Evolutionary conservation across 768 basidiomycete species (phyloP).

Genomic region (Trametes meyenii): DNA sequence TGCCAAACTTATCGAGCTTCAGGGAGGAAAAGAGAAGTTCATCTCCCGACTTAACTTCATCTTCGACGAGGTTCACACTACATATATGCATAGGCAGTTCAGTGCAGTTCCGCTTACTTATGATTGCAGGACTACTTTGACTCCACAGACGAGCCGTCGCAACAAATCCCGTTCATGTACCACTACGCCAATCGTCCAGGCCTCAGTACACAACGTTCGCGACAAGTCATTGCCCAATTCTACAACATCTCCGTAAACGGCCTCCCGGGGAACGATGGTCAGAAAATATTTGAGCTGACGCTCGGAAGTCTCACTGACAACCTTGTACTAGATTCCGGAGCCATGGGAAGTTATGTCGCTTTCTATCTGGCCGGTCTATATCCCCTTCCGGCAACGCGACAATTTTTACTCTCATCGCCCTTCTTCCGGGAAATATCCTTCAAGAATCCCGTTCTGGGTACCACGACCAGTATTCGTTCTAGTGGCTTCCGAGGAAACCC

Average conservation of each 20-base stretch:
- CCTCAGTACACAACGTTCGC: conserved; percentile 55
- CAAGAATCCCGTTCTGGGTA: conserved; percentile 57
- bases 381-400: conserved; percentile 62
- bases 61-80: conserved; percentile 46
- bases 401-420: conserved; percentile 60
- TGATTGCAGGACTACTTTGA: conserved; percentile 56
- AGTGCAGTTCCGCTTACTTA: not conserved
- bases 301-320: not conserved
- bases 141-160: conserved; percentile 63
- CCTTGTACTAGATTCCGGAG: conserved; percentile 44
- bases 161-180: conserved; percentile 72
- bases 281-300: not conserved
- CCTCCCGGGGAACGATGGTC: conserved; percentile 66
- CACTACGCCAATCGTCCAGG: conserved; percentile 67
- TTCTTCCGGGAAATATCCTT: conserved; percentile 63
- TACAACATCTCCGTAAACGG: conserved; percentile 61
- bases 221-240: conserved; percentile 55
- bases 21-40: conserved; percentile 60
- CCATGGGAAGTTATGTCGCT: conserved; percentile 63
- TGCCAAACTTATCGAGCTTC: conserved; percentile 59
- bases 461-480: conserved; percentile 55
- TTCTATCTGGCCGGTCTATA: conserved; percentile 66
- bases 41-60: conserved; percentile 58
- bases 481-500: conserved; percentile 59
- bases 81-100: too few species aligned